Evolutionary conservation across 306 rosid genomes (phyloP).

Genomic region (Vicia sativa): DNA sequence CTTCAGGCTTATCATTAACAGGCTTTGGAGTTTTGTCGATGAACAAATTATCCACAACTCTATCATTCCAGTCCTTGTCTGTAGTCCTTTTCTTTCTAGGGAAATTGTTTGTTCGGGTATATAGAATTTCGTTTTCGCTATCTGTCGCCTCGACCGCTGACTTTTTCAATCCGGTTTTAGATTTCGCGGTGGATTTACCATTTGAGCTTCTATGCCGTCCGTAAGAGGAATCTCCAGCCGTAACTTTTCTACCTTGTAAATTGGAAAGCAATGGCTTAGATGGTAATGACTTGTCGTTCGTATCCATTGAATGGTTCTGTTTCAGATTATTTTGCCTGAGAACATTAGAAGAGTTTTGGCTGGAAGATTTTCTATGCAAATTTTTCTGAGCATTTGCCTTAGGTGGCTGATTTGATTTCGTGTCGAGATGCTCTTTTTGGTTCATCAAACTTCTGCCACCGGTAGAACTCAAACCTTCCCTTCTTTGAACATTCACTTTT

Average conservation of each 20-base stretch:
- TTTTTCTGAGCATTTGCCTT: constrained; percentile 59
- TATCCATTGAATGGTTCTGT: constrained; percentile 67
- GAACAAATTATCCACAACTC: constrained; percentile 51
- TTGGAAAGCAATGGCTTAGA: constrained; percentile 61
- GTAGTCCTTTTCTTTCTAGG: constrained; percentile 86
- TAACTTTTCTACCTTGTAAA: constrained; percentile 58
- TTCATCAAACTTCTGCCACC: constrained; percentile 52
- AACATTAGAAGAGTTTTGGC: constrained; percentile 51
- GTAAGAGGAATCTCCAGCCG: constrained; percentile 52
- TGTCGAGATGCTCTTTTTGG: constrained; percentile 66
- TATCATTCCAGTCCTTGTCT: constrained; percentile 68
- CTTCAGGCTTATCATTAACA: constrained; percentile 57
- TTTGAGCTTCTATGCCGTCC: constrained; percentile 65
- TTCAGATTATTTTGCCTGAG: constrained; percentile 88
- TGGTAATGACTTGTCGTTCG: constrained; percentile 55
- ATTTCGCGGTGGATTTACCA: constrained; percentile 55
- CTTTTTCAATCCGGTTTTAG: constrained; percentile 68
- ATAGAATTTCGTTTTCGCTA: constrained; percentile 67
- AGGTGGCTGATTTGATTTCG: constrained; percentile 53
- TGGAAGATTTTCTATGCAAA: constrained; percentile 55
- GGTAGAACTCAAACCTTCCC: constrained; percentile 73
- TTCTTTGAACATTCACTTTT: constrained; percentile 89
- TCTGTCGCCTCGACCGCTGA: constrained; percentile 55
- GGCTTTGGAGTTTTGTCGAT: constrained; percentile 63
- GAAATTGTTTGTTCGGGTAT: constrained; percentile 56